Percentiles rank a stretch among this genome's conserved stretches.
These are phyloP conservation scores for Pestalotiopsis sp. DNA, from an alignment of 2,329 filamentous ascomycete genomes.

Conservation along the genomic window DNA sequence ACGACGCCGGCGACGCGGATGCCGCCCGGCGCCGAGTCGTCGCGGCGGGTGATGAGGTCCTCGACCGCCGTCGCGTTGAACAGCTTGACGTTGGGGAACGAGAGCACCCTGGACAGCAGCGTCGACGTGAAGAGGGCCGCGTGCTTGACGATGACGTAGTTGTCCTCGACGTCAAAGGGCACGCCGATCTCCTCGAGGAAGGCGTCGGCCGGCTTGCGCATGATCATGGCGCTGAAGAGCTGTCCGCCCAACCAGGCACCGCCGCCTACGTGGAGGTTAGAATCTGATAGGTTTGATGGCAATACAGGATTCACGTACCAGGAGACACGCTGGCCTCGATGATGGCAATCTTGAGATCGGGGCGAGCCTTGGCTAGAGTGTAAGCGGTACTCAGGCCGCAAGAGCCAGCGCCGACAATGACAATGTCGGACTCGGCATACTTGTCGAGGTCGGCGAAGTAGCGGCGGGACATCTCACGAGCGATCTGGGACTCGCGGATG, in stretches of 20 bases:
- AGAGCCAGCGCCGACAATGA: conserved; percentile 89
- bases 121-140: conserved; percentile 91
- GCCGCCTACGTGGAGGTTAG: conserved; percentile 54
- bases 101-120: conserved; percentile 78
- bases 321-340: conserved; percentile 87
- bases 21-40: conserved; percentile 46
- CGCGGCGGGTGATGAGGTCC: conserved; percentile 83
- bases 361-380: conserved; percentile 78
- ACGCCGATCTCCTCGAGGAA: conserved; percentile 83
- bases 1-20: conserved; percentile 86
- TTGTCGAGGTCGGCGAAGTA: conserved; percentile 90
- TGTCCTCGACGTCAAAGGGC: conserved; percentile 84
- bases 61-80: conserved; percentile 95
- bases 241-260: conserved; percentile 93
- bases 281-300: background rate
- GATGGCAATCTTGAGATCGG: conserved; percentile 89
- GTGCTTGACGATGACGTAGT: conserved; percentile 92
- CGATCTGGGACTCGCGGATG: conserved; percentile 91
- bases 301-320: conserved; percentile 37
- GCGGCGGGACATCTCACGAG: conserved; percentile 88
- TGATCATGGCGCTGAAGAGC: conserved; percentile 93
- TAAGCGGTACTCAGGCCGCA: conserved; percentile 87
- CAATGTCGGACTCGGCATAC: conserved; percentile 91
- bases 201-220: conserved; percentile 87
- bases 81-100: conserved; percentile 90